Base-by-base conservation (phyloP, 2,329 filamentous ascomycete species). In the Emmonsiellopsis sp. region DNA sequence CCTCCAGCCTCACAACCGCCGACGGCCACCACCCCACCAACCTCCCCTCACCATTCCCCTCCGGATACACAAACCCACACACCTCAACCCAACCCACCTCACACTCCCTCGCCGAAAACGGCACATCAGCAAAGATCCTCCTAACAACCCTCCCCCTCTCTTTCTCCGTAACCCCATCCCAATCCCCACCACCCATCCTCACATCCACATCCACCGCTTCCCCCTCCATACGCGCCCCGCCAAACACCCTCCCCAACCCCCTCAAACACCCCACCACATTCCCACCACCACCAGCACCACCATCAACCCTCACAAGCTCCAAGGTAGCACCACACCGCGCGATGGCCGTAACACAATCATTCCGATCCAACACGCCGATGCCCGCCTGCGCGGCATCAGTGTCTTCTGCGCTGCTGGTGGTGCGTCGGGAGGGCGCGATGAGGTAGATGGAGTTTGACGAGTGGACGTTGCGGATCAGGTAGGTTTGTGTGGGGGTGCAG, bases 381-480 rank as follows among this genome's bases (percentile, higher is more conserved):
- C 15, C 46, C 37, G 58, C 53, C 11, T 62, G 57, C 13, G 53
- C 54, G 1, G 59, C 59, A 8, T 55, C 56, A n/a, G 53, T 55
- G 13, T 59, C 59, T 15, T 55, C 55, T 50, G 58, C 40, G 47
- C 7, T 37, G 15, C n/a, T 35, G 45, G 3, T 32, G 45, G 3
- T 37, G 45, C 65, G 60, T 65, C 2, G 59, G 58, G 58, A 32
- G 4, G 76, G 74, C 49, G 70, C 70, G 26, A 80, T 69, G 38
- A 84, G 63, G 65, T 80, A 79, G 53, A 85, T 72, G 37, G 79
- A 81, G 59, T 85, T 85, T 30, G 82, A 84, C 13, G 82, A 84
- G 60, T 82, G 81, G 51, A 85, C 81, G 65, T 85, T 81, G 59
- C 81, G 80, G 50, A 85, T 68, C 55, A 77, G 75, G 69, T 78